phyloP scores from a whole-genome alignment of 768 basidiomycete species.

The Boletales sp. region DNA sequence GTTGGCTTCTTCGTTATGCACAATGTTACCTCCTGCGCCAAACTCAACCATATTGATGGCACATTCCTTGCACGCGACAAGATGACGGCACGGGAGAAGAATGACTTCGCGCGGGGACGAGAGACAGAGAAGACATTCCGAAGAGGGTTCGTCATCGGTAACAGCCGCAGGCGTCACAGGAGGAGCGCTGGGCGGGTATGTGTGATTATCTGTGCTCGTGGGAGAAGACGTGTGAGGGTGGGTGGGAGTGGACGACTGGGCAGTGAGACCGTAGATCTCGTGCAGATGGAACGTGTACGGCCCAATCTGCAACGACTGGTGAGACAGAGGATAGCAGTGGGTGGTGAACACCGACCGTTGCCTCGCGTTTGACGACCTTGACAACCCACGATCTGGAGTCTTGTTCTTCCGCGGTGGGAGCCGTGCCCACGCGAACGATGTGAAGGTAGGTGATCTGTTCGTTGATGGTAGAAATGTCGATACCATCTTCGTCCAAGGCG shows the following conservation, averaged over 20 bases:
- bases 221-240: slow-evolving; percentile 38
- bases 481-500: slow-evolving; percentile 75
- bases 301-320: slow-evolving; percentile 61
- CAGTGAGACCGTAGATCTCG: slow-evolving; percentile 89
- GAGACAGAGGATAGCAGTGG: not conserved
- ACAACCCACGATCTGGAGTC: slow-evolving; percentile 84
- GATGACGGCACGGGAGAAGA: slow-evolving; percentile 86
- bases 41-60: slow-evolving; percentile 98
- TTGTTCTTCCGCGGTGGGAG: slow-evolving; percentile 40
- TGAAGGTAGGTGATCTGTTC: slow-evolving; percentile 89
- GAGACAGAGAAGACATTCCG: slow-evolving; percentile 90
- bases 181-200: slow-evolving; percentile 42
- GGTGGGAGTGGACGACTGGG: slow-evolving; percentile 39
- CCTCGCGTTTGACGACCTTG: slow-evolving; percentile 89
- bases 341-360: slow-evolving; percentile 48
- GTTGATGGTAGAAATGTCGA: slow-evolving; percentile 64
- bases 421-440: slow-evolving; percentile 64
- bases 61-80: slow-evolving; percentile 94
- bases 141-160: slow-evolving; percentile 66
- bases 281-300: slow-evolving; percentile 92
- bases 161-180: slow-evolving; percentile 22
- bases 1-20: slow-evolving; percentile 45
- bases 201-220: slow-evolving; percentile 36
- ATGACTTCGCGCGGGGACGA: slow-evolving; percentile 89
- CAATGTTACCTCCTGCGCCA: slow-evolving; percentile 86